phyloP scores from a whole-genome alignment of 2,329 filamentous ascomycete species.

The Teratosphaeria gauchensis region DNA sequence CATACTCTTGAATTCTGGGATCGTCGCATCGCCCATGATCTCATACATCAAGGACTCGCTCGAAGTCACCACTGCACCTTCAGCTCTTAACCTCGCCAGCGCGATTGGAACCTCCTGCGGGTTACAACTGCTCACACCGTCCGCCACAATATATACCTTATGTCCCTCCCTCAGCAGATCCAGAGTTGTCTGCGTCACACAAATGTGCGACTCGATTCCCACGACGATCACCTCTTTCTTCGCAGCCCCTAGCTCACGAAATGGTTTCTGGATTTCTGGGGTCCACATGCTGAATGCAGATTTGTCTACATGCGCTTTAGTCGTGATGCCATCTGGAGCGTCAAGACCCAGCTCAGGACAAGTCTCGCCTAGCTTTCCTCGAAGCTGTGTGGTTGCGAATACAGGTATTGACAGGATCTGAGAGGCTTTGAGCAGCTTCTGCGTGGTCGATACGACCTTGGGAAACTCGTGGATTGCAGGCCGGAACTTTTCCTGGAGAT shows the following conservation, averaged over 20 bases:
- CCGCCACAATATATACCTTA: slow-evolving; percentile 75
- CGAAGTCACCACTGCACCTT: slow-evolving; percentile 70
- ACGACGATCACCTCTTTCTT: slow-evolving; percentile 62
- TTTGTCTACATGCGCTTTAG: slow-evolving; percentile 64
- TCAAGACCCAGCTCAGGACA: slow-evolving; percentile 59
- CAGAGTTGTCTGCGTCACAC: slow-evolving; percentile 82
- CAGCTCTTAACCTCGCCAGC: slow-evolving; percentile 62
- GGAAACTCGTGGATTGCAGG: slow-evolving; percentile 74
- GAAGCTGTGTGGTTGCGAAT: slow-evolving; percentile 78
- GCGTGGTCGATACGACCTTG: slow-evolving; percentile 51
- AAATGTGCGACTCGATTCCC: slow-evolving; percentile 90
- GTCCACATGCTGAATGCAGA: slow-evolving; percentile 83
- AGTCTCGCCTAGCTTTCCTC: slow-evolving; percentile 66
- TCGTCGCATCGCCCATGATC: slow-evolving; percentile 69
- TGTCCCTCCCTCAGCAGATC: slow-evolving; percentile 69
- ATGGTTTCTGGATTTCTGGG: slow-evolving; percentile 49
- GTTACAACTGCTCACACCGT: slow-evolving; percentile 85
- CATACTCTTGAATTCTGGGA: slow-evolving; percentile 62
- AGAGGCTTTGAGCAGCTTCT: slow-evolving; percentile 43
- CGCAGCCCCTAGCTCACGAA: slow-evolving; percentile 30
- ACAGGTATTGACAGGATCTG: slow-evolving; percentile 60
- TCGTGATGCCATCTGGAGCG: slow-evolving; percentile 40
- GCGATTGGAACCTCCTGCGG: slow-evolving; percentile 70
- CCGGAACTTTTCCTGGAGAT: slow-evolving; percentile 89
- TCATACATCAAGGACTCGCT: slow-evolving; percentile 90